phyloP scores from a whole-genome alignment of 257 asterid species.

The Fraxinus excelsior region DNA sequence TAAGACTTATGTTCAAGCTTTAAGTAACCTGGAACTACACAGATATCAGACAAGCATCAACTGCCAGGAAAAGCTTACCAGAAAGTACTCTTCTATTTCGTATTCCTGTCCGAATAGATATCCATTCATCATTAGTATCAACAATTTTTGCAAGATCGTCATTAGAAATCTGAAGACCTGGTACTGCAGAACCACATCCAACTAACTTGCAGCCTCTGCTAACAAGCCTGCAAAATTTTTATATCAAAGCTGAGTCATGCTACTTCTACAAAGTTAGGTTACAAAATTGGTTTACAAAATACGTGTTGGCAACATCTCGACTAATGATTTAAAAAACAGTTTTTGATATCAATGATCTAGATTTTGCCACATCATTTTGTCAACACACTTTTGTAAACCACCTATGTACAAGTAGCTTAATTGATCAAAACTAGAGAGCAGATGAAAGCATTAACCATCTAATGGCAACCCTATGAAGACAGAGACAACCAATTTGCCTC shows the following conservation, averaged over 20 bases:
- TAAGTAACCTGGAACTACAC: not conserved
- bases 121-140: conserved; percentile 8
- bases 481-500: not conserved
- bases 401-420: too few species aligned
- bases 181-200: conserved; percentile 12
- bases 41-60: not conserved
- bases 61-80: conserved; percentile 29
- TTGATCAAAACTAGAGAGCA: not conserved
- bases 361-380: too few species aligned
- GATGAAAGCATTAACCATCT: not conserved
- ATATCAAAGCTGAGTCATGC: too few species aligned
- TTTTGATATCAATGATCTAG: too few species aligned
- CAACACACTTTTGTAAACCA: too few species aligned
- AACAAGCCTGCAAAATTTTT: not conserved
- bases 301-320: too few species aligned
- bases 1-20: conserved; percentile 1
- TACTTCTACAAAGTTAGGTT: too few species aligned
- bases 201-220: conserved; percentile 6
- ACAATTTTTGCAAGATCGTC: not conserved
- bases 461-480: not conserved
- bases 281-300: too few species aligned
- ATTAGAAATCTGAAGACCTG: not conserved
- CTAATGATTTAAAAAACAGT: too few species aligned
- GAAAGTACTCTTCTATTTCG: conserved; percentile 52
- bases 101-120: conserved; percentile 45